These are phyloP conservation scores for Cymodocea nodosa DNA, from an alignment of 116 monocot species.

Conservation along the genomic window DNA sequence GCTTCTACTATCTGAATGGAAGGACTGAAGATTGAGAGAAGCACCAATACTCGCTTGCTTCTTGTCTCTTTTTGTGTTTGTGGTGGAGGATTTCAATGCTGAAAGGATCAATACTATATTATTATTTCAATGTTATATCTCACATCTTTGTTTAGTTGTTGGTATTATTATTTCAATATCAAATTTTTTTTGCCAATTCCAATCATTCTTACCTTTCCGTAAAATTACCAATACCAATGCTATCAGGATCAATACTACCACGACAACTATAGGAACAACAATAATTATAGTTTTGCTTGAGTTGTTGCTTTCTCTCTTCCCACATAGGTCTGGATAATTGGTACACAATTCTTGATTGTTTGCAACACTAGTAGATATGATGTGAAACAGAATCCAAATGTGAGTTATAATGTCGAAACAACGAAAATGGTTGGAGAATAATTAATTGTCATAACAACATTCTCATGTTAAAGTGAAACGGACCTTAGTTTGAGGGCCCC, in stretches of 20 bases:
- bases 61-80: no score
- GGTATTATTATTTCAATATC: no score
- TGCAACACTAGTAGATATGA: background rate
- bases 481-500: background rate
- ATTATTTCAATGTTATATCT: no score
- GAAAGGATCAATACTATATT: no score
- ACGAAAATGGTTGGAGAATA: background rate
- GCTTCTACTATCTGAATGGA: no score
- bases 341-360: background rate
- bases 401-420: background rate
- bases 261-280: background rate
- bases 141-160: no score
- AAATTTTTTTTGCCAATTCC: no score
- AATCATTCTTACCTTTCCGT: background rate
- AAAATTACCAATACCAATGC: background rate
- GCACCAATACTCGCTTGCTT: no score
- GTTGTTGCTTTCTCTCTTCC: background rate
- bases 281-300: slow-evolving; percentile 1
- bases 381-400: background rate
- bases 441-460: background rate
- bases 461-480: background rate
- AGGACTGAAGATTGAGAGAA: no score
- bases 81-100: no score
- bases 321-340: slow-evolving; percentile 3
- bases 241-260: background rate